Evolutionary conservation across 495 filamentous ascomycete genomes (phyloP).

Genomic region (Penicillium odoratum): DNA sequence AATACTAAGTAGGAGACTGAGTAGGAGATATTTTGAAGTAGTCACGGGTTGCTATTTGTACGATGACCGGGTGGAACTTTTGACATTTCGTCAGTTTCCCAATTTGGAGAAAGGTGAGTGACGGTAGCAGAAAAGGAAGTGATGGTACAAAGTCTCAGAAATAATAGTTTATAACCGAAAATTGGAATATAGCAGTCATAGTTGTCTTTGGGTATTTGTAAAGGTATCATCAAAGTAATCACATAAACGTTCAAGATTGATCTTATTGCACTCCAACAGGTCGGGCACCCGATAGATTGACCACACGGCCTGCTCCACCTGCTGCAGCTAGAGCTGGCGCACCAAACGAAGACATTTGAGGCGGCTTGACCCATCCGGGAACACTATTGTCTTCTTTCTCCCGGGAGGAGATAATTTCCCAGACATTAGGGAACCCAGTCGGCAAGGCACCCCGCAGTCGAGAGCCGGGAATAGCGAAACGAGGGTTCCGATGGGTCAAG

Average conservation of each 20-base stretch:
- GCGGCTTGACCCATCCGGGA: slow-evolving; percentile 56
- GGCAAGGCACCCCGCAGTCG: slow-evolving; percentile 61
- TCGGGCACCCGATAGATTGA: slow-evolving; percentile 53
- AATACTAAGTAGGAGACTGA: no score
- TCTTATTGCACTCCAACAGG: slow-evolving; percentile 48
- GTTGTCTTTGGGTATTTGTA: background rate
- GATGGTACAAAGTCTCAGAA: no score
- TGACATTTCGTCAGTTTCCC: no score
- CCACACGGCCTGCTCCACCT: slow-evolving; percentile 46
- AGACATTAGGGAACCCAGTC: slow-evolving; percentile 63
- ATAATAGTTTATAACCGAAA: background rate
- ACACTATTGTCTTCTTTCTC: slow-evolving; percentile 44
- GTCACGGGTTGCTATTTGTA: no score
- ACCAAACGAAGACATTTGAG: slow-evolving; percentile 17
- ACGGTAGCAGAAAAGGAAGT: no score
- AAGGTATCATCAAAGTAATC: background rate
- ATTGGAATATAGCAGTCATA: background rate
- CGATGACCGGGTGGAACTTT: no score
- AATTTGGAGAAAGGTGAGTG: no score
- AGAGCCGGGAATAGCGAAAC: slow-evolving; percentile 81
- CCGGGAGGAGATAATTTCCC: slow-evolving; percentile 53
- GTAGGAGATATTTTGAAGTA: no score
- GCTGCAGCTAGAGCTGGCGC: slow-evolving; percentile 29
- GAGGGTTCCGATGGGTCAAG: slow-evolving; percentile 69
- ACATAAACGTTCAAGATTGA: background rate